A percentile compares a stretch with the other conserved stretches of the same genome.
Conservation (phyloP, 2,329 filamentous ascomycete genomes). For the Colletotrichum horii region DNA sequence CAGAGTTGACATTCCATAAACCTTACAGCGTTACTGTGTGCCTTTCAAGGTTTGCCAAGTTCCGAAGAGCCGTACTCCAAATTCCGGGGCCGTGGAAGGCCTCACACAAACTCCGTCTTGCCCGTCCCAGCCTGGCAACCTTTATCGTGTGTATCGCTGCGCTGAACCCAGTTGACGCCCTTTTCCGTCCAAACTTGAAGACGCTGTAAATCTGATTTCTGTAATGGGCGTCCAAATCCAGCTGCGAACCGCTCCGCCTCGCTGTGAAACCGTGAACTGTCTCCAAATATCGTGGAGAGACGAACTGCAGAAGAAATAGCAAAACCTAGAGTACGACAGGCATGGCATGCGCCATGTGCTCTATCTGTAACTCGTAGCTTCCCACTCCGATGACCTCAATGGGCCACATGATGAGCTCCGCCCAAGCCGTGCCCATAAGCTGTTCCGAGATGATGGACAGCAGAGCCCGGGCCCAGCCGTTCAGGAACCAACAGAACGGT, state of each 20-base stretch:
- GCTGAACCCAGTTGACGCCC: not conserved
- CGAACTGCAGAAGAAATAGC: not conserved
- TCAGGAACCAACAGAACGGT: constrained; percentile 24
- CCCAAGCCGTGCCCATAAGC: constrained; percentile 5
- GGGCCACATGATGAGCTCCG: constrained; percentile 5
- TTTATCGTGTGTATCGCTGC: not conserved
- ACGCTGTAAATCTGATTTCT: not conserved
- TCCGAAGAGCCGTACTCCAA: not conserved
- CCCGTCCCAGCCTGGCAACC: not conserved
- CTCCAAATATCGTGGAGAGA: not conserved
- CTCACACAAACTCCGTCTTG: not conserved
- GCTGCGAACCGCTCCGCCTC: not conserved
- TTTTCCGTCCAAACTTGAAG: not conserved
- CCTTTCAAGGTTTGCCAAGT: not conserved
- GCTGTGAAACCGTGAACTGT: not conserved
- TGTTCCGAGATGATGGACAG: constrained; percentile 2
- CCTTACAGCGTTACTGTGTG: not conserved
- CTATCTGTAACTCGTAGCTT: not conserved
- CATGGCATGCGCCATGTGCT: constrained; percentile 3
- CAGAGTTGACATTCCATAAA: not conserved
- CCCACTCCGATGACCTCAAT: not conserved
- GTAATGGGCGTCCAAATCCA: not conserved
- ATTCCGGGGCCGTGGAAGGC: not conserved
- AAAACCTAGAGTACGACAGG: not conserved
- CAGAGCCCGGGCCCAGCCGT: constrained; percentile 13